phyloP scores from a whole-genome alignment of 2,329 filamentous ascomycete genomes.

The Hypoxylon sp. region DNA sequence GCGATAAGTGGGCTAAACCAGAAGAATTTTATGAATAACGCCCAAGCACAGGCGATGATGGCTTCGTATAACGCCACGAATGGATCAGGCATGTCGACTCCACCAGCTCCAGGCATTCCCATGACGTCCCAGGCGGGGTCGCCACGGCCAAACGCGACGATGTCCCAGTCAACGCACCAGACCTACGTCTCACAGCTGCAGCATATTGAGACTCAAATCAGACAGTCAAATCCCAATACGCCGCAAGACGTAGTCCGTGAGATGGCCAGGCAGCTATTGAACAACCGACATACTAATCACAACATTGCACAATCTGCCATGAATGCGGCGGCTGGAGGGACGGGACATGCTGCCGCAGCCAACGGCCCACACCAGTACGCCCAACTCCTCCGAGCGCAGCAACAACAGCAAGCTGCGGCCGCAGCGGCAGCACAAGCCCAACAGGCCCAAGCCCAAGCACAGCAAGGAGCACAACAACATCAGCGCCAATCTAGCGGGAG shows the following conservation, averaged over 20 bases:
- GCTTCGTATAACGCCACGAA: slow-evolving; percentile 62
- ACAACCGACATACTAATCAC: slow-evolving; percentile 57
- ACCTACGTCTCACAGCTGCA: slow-evolving; percentile 63
- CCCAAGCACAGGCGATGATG: slow-evolving; percentile 63
- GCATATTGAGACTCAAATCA: slow-evolving; percentile 65
- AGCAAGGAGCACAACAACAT: slow-evolving; percentile 48
- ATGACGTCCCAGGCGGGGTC: slow-evolving; percentile 62
- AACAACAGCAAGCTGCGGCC: slow-evolving; percentile 61
- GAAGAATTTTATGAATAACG: slow-evolving; percentile 65
- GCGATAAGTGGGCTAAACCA: slow-evolving; percentile 61
- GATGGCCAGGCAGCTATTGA: slow-evolving; percentile 65
- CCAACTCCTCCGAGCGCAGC: slow-evolving; percentile 68
- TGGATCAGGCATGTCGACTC: slow-evolving; percentile 58
- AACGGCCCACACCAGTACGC: slow-evolving; percentile 71
- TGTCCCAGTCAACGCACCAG: slow-evolving; percentile 60
- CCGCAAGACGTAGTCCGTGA: slow-evolving; percentile 64
- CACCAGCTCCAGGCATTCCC: slow-evolving; percentile 60
- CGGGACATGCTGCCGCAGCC: slow-evolving; percentile 61
- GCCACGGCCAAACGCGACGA: slow-evolving; percentile 58
- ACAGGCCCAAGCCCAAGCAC: slow-evolving; percentile 44
- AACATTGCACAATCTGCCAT: slow-evolving; percentile 62
- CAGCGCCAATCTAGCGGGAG: slow-evolving; percentile 50
- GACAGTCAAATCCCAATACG: slow-evolving; percentile 64
- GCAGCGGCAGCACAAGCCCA: slow-evolving; percentile 46
- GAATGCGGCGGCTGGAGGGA: slow-evolving; percentile 66